Conservation (phyloP, 192 early-diverging fungal genomes). For the Coemansia biformis region DNA sequence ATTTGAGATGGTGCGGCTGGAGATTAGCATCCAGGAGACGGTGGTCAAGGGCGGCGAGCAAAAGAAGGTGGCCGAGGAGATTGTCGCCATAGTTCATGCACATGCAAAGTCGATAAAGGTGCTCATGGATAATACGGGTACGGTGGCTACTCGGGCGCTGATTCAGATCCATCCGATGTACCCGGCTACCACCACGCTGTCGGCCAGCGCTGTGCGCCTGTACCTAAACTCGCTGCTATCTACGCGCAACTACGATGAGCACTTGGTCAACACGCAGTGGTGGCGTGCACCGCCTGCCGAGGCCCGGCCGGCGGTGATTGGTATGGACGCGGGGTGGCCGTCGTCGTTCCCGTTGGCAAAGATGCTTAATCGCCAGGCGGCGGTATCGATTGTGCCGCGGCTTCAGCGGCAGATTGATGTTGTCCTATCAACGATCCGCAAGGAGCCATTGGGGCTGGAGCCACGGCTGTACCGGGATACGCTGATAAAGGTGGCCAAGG, state of each 20-base stretch:
- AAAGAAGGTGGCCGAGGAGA: constrained; percentile 43
- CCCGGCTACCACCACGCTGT: constrained; percentile 45
- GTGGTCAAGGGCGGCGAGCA: constrained; percentile 49
- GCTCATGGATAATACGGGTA: constrained; percentile 8
- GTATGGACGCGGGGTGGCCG: constrained; percentile 27
- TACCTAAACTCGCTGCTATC: constrained; percentile 51
- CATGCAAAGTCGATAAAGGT: constrained; percentile 15
- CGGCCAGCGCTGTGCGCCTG: constrained; percentile 49
- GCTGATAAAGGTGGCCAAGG: constrained; percentile 33
- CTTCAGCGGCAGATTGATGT: constrained; percentile 42
- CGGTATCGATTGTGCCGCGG: constrained; percentile 33
- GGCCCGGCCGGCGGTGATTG: constrained; percentile 15
- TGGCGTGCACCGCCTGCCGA: constrained; percentile 17
- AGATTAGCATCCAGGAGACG: constrained; percentile 45
- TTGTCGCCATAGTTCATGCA: constrained; percentile 27
- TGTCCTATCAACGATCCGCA: constrained; percentile 32
- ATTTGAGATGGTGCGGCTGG: constrained; percentile 49
- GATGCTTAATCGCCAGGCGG: constrained; percentile 39
- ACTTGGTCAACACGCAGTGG: constrained; percentile 51
- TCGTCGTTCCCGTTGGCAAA: constrained; percentile 45
- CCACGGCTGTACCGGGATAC: constrained; percentile 50
- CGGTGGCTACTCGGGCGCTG: neutral
- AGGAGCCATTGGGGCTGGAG: constrained; percentile 48
- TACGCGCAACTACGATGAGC: constrained; percentile 47
- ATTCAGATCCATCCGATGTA: constrained; percentile 37